Evolutionary conservation across 2,329 filamentous ascomycete species (phyloP), one percentile per base, ranked within the genome.

Genomic region (Aspergillus pseudoglaucus): DNA sequence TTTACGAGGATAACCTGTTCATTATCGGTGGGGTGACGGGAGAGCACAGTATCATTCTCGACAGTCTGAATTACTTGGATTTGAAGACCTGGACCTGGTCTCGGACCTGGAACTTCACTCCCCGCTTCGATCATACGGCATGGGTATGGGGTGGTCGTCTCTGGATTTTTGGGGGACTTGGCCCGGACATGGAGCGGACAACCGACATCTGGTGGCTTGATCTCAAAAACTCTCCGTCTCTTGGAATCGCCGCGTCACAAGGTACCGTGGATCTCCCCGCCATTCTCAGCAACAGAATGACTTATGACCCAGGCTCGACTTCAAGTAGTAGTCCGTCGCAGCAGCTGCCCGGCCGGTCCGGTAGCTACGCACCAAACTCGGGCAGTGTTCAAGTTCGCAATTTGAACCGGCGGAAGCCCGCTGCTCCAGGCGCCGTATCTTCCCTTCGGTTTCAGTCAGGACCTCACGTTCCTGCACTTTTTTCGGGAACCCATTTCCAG

Each of bases 11-110:
- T 71, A 97, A 95, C 64, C 76, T 98, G 7, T 98, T 96, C 64
- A 86, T 98, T 51, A 84, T 95, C 50, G 93, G 93, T 48, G 93
- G 93, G n/a, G 88, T 97, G 59, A 95, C 90, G 4, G 91, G 90
- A 2, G 87, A 91, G 56, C 90, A 93, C 56, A 95, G 89, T 63
- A 85, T 88, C 59, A 90, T 97, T 20, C 76, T 97, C 43, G 91
- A 97, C 65, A 93, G 98, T 63, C 89, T 98, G 44, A 95, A 90
- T 73, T 98, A 95, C 63, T 80, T 98, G 43, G 93, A 98, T 64
- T 76, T 98, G 42, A 96, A 95, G 74, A 97, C 93, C 2, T 96
- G 89, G 77, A 95, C 90, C 0, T 98, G 93, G 93, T 97, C 91
- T 47, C 84, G 89, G 48, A 85, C 89, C 37, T 98, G 93, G 93